A percentile compares a stretch with the other conserved stretches of the same genome.
Evolutionary conservation across 345 rosid species (phyloP).

Genomic region (Geranium rotundifolium): DNA sequence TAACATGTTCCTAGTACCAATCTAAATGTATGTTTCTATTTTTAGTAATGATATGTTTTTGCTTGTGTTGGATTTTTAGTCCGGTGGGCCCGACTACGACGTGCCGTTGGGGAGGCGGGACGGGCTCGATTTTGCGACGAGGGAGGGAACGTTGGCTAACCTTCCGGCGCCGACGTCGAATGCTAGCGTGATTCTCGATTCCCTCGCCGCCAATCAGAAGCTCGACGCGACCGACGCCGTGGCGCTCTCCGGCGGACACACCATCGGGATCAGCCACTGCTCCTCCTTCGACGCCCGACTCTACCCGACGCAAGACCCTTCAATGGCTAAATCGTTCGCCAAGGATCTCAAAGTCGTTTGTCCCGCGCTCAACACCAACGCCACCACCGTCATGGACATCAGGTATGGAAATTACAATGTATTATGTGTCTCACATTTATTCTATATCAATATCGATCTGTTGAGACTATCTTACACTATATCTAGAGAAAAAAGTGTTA

Average conservation of each 20-base stretch:
- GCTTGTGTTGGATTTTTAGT: constrained; percentile 12
- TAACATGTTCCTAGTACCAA: too few species aligned
- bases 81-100: constrained; percentile 70
- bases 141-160: constrained; percentile 33
- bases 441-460: too few species aligned
- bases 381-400: constrained; percentile 38
- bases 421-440: too few species aligned
- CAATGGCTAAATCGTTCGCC: constrained; percentile 60
- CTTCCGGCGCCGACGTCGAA: constrained; percentile 42
- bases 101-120: constrained; percentile 78
- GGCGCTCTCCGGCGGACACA: constrained; percentile 90
- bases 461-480: too few species aligned
- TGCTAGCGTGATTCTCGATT: constrained; percentile 26
- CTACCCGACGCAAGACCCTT: constrained; percentile 69
- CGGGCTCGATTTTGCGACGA: constrained; percentile 39
- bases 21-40: too few species aligned
- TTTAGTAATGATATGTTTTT: background rate
- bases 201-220: constrained; percentile 32
- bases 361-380: constrained; percentile 29
- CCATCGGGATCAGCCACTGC: constrained; percentile 70
- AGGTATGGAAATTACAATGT: too few species aligned
- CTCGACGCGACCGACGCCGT: constrained; percentile 59
- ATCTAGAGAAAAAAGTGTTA: too few species aligned
- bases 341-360: constrained; percentile 37
- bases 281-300: constrained; percentile 43